Base-by-base conservation (phyloP, 1,284 basidiomycete species). In the Ganoderma sp. region DNA sequence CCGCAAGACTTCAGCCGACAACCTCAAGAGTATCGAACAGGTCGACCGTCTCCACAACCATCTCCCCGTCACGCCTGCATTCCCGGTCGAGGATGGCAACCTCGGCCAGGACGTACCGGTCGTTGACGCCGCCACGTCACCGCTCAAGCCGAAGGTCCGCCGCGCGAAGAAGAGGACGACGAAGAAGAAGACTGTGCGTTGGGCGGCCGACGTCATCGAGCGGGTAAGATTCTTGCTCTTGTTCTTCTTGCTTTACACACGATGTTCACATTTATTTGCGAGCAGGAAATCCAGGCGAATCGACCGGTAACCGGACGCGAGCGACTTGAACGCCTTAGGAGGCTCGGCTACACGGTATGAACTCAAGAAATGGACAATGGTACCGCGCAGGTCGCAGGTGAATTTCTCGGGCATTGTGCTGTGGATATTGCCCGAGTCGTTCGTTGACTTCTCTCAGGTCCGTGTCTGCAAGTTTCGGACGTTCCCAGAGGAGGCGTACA, bases 261-360 rank as follows among this genome's bases (percentile, higher is more conserved):
- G 48, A 25, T 2, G 22, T 3, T 52, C 5, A 52, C 48, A 52
- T 3, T 45, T 22, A 12, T 19, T 10, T 52, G 48, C 48, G 48
- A 25, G 48, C 48, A 52, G 48, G 48, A 52, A 14, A 52, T 52
- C 48, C 48, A 52, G n/a, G 48, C 48, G 48, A 52, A 52, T 12
- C 48, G 48, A n/a, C 48, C 48, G 3, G 22, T 22, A 22, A 52
- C 48, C 22, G 48, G 48, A 28, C 10, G 14, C 22, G 48, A 52
- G 9, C 48, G 48, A 4, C 48, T 52, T 12, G 48, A 52, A 52
- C 48, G 48, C 48, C 25, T 52, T 22, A 52, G 22, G 48, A 25
- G 22, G 48, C 48, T 52, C 12, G 48, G 48, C n/a, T 6, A 14
- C 10, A 25, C n/a, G 12, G 22, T 52, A 12, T 52, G 48, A 52